These are phyloP conservation scores for Pyrenochaeta sp. DNA, from an alignment of 2,329 filamentous ascomycete species.

Conservation along the genomic window DNA sequence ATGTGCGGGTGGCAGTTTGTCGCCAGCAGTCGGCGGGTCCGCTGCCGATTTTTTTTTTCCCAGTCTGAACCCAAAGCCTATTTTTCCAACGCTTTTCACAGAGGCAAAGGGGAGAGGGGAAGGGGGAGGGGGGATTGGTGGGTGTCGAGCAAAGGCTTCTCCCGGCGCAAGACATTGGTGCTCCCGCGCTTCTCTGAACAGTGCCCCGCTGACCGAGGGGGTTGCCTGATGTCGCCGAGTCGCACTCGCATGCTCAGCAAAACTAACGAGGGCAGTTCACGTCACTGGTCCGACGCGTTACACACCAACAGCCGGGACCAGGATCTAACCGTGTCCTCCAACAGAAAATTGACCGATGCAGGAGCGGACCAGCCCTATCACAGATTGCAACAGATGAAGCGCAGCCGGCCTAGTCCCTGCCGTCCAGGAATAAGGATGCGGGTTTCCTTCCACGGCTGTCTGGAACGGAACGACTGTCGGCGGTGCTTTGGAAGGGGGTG, in stretches of 20 bases:
- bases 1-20: constrained; percentile 14
- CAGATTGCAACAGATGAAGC: constrained; percentile 29
- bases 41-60: constrained; percentile 30
- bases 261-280: constrained; percentile 28
- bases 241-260: constrained; percentile 25
- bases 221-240: constrained; percentile 41
- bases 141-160: constrained; percentile 21
- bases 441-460: constrained; percentile 16
- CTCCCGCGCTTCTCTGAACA: constrained; percentile 21
- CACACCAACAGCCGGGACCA: constrained; percentile 36
- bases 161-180: constrained; percentile 27
- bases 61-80: too few relatives aligned
- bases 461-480: constrained; percentile 14
- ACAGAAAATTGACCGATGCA: constrained; percentile 37
- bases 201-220: constrained; percentile 39
- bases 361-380: constrained; percentile 45
- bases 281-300: constrained; percentile 32
- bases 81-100: too few relatives aligned
- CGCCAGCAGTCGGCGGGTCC: constrained; percentile 22
- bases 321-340: constrained; percentile 16
- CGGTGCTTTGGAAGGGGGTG: too few relatives aligned
- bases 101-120: constrained; percentile 9
- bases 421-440: constrained; percentile 34
- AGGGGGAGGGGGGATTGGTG: too few relatives aligned
- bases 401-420: constrained; percentile 14